Evolutionary conservation across 2,329 filamentous ascomycete species (phyloP).

Genomic region (Diaporthe australafricana): DNA sequence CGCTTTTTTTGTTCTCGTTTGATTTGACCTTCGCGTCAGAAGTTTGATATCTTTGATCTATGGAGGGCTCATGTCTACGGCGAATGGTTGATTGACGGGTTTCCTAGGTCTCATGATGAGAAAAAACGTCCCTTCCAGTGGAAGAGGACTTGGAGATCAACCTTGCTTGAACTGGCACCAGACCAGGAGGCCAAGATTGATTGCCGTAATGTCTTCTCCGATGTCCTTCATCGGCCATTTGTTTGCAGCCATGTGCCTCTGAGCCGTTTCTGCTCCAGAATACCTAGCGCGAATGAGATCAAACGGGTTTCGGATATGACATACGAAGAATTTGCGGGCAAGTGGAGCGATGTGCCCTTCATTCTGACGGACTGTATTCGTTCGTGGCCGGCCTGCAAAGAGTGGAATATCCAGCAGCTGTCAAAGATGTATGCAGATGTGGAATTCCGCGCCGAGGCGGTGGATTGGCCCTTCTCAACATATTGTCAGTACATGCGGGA

Average conservation of each 20-base stretch:
- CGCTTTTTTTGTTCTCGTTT: not conserved
- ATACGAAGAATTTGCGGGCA: conserved; percentile 77
- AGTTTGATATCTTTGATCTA: too few species aligned
- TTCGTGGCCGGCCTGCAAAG: conserved; percentile 80
- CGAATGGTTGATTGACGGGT: conserved; percentile 29
- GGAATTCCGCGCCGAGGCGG: conserved; percentile 88
- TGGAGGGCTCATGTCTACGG: not conserved
- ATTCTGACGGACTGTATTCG: conserved; percentile 86
- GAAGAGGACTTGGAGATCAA: conserved; percentile 88
- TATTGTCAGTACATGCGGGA: conserved; percentile 87
- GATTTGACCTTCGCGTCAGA: not conserved
- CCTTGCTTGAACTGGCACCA: conserved; percentile 71
- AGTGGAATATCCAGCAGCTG: conserved; percentile 80
- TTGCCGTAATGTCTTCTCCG: conserved; percentile 87
- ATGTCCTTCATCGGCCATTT: conserved; percentile 90
- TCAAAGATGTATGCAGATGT: conserved; percentile 72
- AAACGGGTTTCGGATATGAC: conserved; percentile 75
- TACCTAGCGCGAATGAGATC: conserved; percentile 81
- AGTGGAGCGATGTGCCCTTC: conserved; percentile 86
- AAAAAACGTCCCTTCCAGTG: conserved; percentile 66
- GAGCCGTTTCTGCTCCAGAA: conserved; percentile 73
- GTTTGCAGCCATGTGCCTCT: conserved; percentile 84
- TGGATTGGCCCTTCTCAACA: conserved; percentile 88
- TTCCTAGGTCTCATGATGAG: conserved; percentile 46
- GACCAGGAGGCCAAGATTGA: conserved; percentile 68